These are phyloP conservation scores for Pyrus hybrid DNA, from an alignment of 331 rosid species.

Conservation along the genomic window DNA sequence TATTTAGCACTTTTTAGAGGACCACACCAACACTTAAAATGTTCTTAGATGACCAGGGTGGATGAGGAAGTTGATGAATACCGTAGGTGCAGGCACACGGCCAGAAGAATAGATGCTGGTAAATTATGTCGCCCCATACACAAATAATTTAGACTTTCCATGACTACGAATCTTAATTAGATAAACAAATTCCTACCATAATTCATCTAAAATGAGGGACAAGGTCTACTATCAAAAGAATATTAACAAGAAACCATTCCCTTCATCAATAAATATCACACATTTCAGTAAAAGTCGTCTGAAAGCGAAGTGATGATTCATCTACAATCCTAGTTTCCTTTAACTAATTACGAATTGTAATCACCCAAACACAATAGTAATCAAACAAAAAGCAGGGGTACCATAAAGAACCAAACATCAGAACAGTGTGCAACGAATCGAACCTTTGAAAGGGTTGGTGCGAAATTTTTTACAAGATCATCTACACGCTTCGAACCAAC, in stretches of 20 bases:
- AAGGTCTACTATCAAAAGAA: neutral
- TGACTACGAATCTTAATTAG: neutral
- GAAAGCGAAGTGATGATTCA: neutral
- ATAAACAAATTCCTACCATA: neutral
- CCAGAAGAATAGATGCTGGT: neutral
- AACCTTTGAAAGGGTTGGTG: constrained; percentile 75
- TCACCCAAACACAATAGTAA: too few species aligned
- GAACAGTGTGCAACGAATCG: constrained; percentile 32
- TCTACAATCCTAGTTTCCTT: neutral
- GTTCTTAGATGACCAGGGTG: neutral
- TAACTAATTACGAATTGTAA: neutral
- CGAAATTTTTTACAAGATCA: constrained; percentile 54
- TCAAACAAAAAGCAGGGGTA: neutral
- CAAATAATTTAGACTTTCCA: neutral
- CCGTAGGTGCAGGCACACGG: neutral
- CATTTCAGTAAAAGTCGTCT: neutral
- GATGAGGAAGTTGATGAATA: neutral
- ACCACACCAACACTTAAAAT: neutral
- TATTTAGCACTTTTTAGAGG: neutral
- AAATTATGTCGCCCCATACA: neutral
- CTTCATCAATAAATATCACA: neutral
- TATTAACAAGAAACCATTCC: neutral
- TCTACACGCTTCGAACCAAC: constrained; percentile 55
- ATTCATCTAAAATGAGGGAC: neutral
- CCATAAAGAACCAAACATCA: constrained; percentile 20